Evolutionary conservation across 2,329 filamentous ascomycete genomes (phyloP), one percentile per base, ranked within the genome.

Genomic region (Monascus ruber): DNA sequence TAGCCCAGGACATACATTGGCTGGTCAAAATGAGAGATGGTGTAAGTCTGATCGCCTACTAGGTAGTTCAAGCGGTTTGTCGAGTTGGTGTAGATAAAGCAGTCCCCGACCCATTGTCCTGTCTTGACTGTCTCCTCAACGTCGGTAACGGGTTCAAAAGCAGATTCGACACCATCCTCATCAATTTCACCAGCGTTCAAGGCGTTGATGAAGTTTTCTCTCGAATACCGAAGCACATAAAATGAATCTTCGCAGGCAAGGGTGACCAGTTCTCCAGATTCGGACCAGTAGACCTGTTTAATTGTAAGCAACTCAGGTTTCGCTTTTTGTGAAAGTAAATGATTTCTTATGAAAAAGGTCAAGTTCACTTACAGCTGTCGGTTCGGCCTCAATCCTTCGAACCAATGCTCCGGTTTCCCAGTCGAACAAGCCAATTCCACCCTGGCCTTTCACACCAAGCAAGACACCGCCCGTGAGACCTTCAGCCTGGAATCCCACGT

Each of bases 11-110:
- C 76, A 64, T 96, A 98, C 80, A 93, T 87, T 25, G 87, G 79
- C 59, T 88, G 82, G 64, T 98, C 91, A 55, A 95, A 96, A 66
- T 96, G 89, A 8, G 88, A 91, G 48, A 98, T 84, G 3, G 89
- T 95, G 72, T 96, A 95, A 9, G 87, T 94, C 68, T 96, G 88
- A 65, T 96, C 91, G 48, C 91, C 91, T 9, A 98, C 89, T 24
- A 98, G 78, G 68, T 96, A 96, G 71, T 96, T 96, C 43, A 98
- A 73, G 45, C 91, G 84, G 72, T 96, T 95, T 6, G 88, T 94
- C 62, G 76, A 84, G 72, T 94, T 96, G 40, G 91, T 95, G 74
- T 96, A 98, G 61, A 96, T 88, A 73, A 98, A 94, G 70, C 89
- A 94, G 68, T 98, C 91, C 46, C 91, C 91, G 41, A 98, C 85